Base-by-base conservation (phyloP, 2,329 filamentous ascomycete species). In the Ascochyta rabiei region DNA sequence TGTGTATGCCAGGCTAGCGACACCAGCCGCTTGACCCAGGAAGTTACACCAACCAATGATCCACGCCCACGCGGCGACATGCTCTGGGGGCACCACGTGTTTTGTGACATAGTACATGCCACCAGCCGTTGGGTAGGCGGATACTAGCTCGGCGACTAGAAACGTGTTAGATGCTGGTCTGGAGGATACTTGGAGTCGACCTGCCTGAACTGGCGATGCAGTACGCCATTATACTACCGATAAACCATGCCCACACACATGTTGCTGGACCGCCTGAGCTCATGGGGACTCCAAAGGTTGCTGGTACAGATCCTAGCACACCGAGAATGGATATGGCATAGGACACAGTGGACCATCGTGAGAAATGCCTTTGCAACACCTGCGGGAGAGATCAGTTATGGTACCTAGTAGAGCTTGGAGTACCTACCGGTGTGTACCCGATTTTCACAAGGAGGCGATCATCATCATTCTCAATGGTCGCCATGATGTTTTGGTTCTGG, bases 21-120 rank as follows among this genome's bases (percentile, higher is more conserved):
- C 84, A 33, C 85, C 85, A 12, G 83, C 83, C 7, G 84, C 85
- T 70, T 88, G 85, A 7, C 85, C 85, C 1, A 88, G 77, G 28
- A 88, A 81, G 60, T 88, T 88, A 66, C 84, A 85, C 85, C 85
- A 87, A n/a, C 85, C 85, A 50, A 87, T 84, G 38, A 87, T 77
- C 85, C 85, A 88, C 0, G 84, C 81, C 78, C 84, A 87, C 12
- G 86, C 80, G 2, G 86, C 82, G 26, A 86, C 84, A 66, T 86
- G 81, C 50, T 85, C 79, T 15, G 78, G 75, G 8, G 85, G 85
- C 2, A 87, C 84, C 30, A 88, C 84, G 66, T 86, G 82, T 63
- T 87, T 87, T 9, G 84, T 86, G 30, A 87, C 84, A 68, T 87
- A 88, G 70, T 88, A 88, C 84, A 88, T 87, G 2, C 86, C 86